Conservation (phyloP, 768 basidiomycete species). For the Suillus clintonianus region DNA sequence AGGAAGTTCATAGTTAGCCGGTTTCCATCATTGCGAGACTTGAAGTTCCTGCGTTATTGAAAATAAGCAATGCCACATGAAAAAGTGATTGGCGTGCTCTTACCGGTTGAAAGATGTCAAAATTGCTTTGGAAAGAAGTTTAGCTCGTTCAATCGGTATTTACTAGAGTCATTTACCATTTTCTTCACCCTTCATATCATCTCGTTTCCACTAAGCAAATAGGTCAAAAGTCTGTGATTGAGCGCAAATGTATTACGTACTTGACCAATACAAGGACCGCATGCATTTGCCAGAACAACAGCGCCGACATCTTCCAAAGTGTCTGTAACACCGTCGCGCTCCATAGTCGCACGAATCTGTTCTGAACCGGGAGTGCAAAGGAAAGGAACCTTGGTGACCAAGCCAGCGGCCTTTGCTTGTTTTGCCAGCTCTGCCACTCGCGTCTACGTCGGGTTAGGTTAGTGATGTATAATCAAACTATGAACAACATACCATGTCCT, state of each 20-base stretch:
- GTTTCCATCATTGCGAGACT: constrained; percentile 97
- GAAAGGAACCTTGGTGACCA: constrained; percentile 84
- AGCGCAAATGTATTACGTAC: constrained; percentile 36
- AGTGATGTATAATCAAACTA: neutral
- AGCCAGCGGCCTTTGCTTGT: constrained; percentile 84
- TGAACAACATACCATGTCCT: constrained; percentile 71
- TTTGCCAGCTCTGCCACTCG: constrained; percentile 88
- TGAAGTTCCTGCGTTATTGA: constrained; percentile 60
- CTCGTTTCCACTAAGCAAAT: constrained; percentile 80
- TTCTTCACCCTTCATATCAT: constrained; percentile 83
- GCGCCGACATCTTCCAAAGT: constrained; percentile 89
- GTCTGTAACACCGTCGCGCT: constrained; percentile 86
- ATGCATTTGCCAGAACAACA: constrained; percentile 93
- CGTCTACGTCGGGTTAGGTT: constrained; percentile 51
- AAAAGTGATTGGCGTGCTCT: constrained; percentile 27
- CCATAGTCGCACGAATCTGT: constrained; percentile 96
- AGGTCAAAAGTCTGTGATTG: constrained; percentile 5
- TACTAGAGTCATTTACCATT: constrained; percentile 60
- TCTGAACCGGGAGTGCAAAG: constrained; percentile 91
- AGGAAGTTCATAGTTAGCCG: constrained; percentile 95
- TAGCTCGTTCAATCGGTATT: constrained; percentile 4
- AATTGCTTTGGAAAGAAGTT: constrained; percentile 60
- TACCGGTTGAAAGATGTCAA: constrained; percentile 95
- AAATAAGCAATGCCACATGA: neutral
- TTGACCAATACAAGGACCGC: constrained; percentile 98